Conservation (phyloP, 2,329 filamentous ascomycete species). For the Proliferodiscus dingleyae region DNA sequence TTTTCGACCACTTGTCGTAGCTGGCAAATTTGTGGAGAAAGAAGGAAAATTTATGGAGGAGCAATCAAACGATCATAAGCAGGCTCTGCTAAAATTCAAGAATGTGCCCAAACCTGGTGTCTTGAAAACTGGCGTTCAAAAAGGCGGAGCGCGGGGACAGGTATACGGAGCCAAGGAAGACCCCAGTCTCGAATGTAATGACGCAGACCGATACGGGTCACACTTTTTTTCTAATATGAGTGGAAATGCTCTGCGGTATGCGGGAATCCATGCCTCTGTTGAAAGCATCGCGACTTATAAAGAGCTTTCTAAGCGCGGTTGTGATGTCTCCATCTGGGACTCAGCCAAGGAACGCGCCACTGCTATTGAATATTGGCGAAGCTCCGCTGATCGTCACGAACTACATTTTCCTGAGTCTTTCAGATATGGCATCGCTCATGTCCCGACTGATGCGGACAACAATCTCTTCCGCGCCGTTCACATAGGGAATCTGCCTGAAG, state of each 20-base stretch:
- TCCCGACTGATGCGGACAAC: constrained; percentile 12
- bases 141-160: constrained; percentile 11
- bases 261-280: neutral
- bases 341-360: constrained; percentile 10
- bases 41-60: constrained; percentile 11
- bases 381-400: neutral
- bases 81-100: constrained; percentile 11
- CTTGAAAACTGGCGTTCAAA: constrained; percentile 19
- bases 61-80: constrained; percentile 10
- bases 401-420: constrained; percentile 20
- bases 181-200: neutral
- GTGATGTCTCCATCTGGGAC: constrained; percentile 4
- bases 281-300: neutral
- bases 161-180: constrained; percentile 12
- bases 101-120: constrained; percentile 16
- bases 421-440: constrained; percentile 20
- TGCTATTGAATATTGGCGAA: constrained; percentile 10
- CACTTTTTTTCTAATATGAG: neutral
- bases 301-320: neutral
- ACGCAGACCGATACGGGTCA: neutral
- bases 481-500: constrained; percentile 19
- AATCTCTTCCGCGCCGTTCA: constrained; percentile 21
- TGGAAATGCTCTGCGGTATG: neutral
- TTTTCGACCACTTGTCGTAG: neutral
- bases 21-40: neutral